Evolutionary conservation across 805 yeast species (phyloP).

Genomic region (Yamadazyma tumulicola): DNA sequence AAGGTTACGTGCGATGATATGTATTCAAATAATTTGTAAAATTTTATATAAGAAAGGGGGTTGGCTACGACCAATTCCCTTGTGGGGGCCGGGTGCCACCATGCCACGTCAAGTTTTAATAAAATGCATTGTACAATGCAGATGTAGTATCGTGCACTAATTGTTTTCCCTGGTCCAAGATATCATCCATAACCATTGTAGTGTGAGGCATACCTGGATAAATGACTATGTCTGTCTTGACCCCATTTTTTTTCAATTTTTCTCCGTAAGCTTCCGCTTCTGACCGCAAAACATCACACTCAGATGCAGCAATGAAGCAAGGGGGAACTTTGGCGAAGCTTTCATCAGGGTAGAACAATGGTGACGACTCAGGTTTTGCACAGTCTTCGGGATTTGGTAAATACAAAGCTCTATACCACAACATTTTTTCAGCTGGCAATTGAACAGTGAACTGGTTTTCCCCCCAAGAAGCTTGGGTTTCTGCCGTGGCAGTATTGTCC

Average conservation of each 20-base stretch:
- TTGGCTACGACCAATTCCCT: conserved; percentile 2
- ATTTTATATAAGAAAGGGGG: no score
- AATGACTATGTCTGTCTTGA: conserved; percentile 26
- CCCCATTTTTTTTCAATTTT: conserved; percentile 36
- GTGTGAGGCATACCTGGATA: conserved; percentile 47
- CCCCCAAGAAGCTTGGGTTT: conserved; percentile 34
- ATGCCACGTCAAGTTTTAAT: no score
- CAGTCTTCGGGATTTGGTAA: conserved; percentile 29
- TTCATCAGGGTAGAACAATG: conserved; percentile 37
- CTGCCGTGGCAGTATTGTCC: conserved; percentile 38
- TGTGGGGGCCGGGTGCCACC: no score
- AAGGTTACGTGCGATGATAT: conserved; percentile 47
- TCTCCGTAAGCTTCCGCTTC: conserved; percentile 43
- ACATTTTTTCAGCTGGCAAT: conserved; percentile 43
- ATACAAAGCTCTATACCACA: conserved; percentile 42
- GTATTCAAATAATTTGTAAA: conserved; percentile 24
- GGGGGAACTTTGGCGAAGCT: conserved; percentile 40
- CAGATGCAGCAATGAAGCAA: conserved; percentile 40
- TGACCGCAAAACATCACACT: conserved; percentile 41
- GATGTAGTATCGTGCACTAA: conserved; percentile 27
- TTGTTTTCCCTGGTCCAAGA: conserved; percentile 30
- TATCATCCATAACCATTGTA: conserved; percentile 47
- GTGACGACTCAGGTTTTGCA: conserved; percentile 36
- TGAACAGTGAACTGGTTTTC: conserved; percentile 39
- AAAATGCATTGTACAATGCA: conserved; percentile 28